Evolutionary conservation across 129 eudicot species (phyloP).

Genomic region (Smallanthus sonchifolius): DNA sequence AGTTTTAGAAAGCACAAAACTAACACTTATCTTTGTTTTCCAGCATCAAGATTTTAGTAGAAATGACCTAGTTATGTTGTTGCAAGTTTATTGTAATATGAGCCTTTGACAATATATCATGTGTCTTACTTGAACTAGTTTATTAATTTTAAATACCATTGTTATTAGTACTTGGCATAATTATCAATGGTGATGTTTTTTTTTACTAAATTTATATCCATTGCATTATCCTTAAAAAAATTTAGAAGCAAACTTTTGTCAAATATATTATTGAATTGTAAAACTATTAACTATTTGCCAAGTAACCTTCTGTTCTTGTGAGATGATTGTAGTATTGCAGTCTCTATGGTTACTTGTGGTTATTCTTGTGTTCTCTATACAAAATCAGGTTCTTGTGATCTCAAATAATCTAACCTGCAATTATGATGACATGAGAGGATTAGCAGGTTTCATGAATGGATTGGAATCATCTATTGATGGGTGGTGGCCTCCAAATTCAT

Average conservation of each 20-base stretch:
- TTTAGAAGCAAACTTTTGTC: no score
- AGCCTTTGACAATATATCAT: neutral
- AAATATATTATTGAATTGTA: no score
- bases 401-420: conserved; percentile 51
- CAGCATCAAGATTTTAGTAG: neutral
- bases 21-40: neutral
- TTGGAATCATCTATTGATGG: conserved; percentile 38
- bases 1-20: conserved; percentile 1
- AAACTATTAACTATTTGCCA: no score
- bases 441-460: conserved; percentile 29
- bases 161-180: neutral
- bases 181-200: no score
- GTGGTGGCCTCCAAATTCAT: conserved; percentile 35
- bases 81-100: neutral
- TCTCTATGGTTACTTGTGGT: conserved; percentile 14
- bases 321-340: conserved; percentile 23
- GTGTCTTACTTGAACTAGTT: no score
- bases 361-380: conserved; percentile 18
- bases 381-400: conserved; percentile 23
- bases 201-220: neutral
- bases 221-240: no score
- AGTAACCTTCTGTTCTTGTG: no score
- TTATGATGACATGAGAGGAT: conserved; percentile 43
- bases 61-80: neutral
- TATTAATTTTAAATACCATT: no score